Conservation (phyloP, 352 stramenopile species). For the Albugo candida region DNA sequence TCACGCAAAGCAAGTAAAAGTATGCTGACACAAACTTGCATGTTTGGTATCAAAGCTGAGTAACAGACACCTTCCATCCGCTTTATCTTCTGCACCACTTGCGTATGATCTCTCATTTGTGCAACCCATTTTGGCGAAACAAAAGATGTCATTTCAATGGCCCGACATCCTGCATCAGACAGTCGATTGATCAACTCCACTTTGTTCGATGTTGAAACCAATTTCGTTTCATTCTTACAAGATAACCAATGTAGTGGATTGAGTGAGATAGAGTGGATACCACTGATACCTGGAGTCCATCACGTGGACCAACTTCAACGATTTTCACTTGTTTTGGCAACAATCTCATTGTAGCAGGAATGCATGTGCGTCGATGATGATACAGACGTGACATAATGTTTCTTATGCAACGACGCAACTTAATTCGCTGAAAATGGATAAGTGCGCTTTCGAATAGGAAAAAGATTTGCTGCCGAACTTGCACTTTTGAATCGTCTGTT, state of each 20-base stretch:
- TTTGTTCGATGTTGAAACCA: constrained; percentile 81
- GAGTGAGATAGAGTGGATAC: not conserved
- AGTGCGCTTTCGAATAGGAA: no score
- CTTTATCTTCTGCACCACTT: constrained; percentile 77
- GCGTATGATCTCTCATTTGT: constrained; percentile 86
- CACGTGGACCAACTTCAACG: constrained; percentile 88
- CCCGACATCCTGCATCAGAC: constrained; percentile 67
- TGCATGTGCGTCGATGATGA: no score
- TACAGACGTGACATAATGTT: no score
- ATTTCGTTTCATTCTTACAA: constrained; percentile 78
- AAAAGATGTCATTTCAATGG: constrained; percentile 89
- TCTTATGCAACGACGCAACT: no score
- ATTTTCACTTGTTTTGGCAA: constrained; percentile 78
- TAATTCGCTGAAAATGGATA: no score
- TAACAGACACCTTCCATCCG: constrained; percentile 68
- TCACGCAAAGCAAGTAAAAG: not conserved
- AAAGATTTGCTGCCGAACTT: no score
- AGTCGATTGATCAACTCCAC: constrained; percentile 83
- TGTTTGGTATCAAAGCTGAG: constrained; percentile 85
- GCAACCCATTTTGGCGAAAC: constrained; percentile 95
- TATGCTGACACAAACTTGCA: constrained; percentile 38
- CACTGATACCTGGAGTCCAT: constrained; percentile 74
- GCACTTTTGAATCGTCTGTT: no score
- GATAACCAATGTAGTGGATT: not conserved
- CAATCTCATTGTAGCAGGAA: not conserved